Base-by-base conservation (phyloP, 306 rosid species). In the Casuarina equisetifolia region DNA sequence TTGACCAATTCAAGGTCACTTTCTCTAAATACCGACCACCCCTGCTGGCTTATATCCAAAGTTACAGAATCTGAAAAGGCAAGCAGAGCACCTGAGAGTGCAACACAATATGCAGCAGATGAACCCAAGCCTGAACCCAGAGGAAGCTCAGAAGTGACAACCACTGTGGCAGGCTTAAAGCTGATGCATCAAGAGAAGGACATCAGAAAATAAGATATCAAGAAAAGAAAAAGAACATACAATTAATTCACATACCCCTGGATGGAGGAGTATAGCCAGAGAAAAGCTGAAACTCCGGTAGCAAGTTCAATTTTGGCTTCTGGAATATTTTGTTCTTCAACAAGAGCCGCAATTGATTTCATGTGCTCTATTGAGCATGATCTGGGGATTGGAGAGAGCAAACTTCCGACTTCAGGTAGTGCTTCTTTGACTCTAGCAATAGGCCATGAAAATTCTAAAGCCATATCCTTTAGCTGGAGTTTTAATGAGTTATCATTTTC, bases 91-190 rank as follows among this genome's bases (percentile, higher is more conserved):
- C 92, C 92, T 3, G 97, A 78, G 42, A 95, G 77, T 35, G 99
- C 91, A 55, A 95, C 99, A 53, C 96, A 92, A 16, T 87, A 72
- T 35, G 99, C 79, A 0, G 99, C 99, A 0, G 99, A 95, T 36
- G 99, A 95, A 76, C 99, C 99, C 88, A 95, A 85, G 25, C 99
- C 99, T 3, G 97, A 78, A 61, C 99, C 97, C 73, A 89, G 40
- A 49, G 99, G 99, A 85, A 95, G 97, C 57, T 95, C 97, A 43
- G 99, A 92, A 80, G 85, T 79, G 44, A 95, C 72, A 51, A 80
- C 84, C 78, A 92, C 92, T 9, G 90, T 91, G 51, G 93, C 97
- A 76, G 99, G 97, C 87, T 92, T 93, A 86, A 78, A 87, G 83
- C 99, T 95, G 84, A 69, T 66, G 82, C 17, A 78, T 39, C 44